Evolutionary conservation across 2,329 filamentous ascomycete genomes (phyloP).

Genomic region (Chaetomium sp.): DNA sequence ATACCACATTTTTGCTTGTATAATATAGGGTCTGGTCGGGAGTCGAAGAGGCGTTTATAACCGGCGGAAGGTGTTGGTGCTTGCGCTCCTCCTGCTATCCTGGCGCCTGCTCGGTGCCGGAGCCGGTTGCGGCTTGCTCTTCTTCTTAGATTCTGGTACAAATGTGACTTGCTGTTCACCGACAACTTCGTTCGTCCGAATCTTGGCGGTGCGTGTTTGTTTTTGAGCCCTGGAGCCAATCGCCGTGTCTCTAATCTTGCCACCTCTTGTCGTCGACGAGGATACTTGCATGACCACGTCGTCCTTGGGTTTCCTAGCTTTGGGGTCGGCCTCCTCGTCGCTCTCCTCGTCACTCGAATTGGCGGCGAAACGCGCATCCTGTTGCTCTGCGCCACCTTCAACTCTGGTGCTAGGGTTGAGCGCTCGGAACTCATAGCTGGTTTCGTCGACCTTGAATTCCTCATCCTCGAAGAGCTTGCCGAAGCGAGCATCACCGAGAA

Average conservation of each 20-base stretch:
- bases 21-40: slow-evolving; percentile 32
- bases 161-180: slow-evolving; percentile 74
- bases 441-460: slow-evolving; percentile 91
- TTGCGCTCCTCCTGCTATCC: slow-evolving; percentile 64
- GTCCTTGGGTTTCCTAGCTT: slow-evolving; percentile 44
- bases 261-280: slow-evolving; percentile 59
- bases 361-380: slow-evolving; percentile 18
- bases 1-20: slow-evolving; percentile 33
- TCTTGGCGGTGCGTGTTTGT: slow-evolving; percentile 50
- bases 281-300: slow-evolving; percentile 68
- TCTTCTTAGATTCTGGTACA: slow-evolving; percentile 61
- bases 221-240: slow-evolving; percentile 60
- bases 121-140: slow-evolving; percentile 45
- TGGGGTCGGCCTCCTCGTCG: slow-evolving; percentile 47
- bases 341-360: slow-evolving; percentile 23
- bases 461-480: slow-evolving; percentile 86
- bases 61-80: slow-evolving; percentile 72
- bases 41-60: slow-evolving; percentile 49
- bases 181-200: slow-evolving; percentile 52
- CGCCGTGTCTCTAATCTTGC: slow-evolving; percentile 57
- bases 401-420: slow-evolving; percentile 83
- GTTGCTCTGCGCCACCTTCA: slow-evolving; percentile 36
- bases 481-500: slow-evolving; percentile 87
- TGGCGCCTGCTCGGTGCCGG: slow-evolving; percentile 42
- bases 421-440: slow-evolving; percentile 78